Base-by-base conservation (phyloP, 805 yeast genomes). In the Hanseniaspora clermontiae region DNA sequence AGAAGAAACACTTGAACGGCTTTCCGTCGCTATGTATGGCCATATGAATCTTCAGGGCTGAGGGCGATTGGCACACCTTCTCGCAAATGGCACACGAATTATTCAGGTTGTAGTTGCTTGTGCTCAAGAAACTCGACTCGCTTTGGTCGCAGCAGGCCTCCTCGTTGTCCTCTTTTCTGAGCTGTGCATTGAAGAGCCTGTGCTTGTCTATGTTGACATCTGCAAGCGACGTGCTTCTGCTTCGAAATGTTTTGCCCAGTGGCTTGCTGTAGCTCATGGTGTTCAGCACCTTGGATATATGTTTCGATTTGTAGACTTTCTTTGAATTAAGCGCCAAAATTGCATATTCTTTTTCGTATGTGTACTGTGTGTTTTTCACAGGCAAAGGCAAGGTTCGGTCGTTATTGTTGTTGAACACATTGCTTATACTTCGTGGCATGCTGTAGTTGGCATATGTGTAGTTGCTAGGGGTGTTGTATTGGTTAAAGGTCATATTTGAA, bases 21-120 rank as follows among this genome's bases (percentile, higher is more conserved):
- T 52, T 52, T 19, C 56, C 56, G 8, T 52, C 56, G 19, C 50
- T 45, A 17, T 52, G 56, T 17, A 52, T 52, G 10, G 50, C 56
- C 46, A 45, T 45, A 20, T 52, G 56, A 15, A 52, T 52, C 31
- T 52, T 52, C 15, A 52, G 29, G 5, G 56, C 56, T 8, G 56
- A 52, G 8, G 56, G 56, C 14, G 56, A 52, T 46, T 52, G 56
- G 15, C 56, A 52, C 7, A 45, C 42, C 36, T 52, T 52, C 9
- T 52, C 42, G 17, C 56, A 52, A 29, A 38, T 32, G 7, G 20
- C 39, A 34, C 56, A 52, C 27, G 27, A 4, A 24, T 24, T 24
- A 5, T 24, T 24, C 5, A 24, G 5, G 7, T 17, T 39, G 40
- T 31, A 45, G 20, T 37, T 29, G 37, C 7, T 10, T 3, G 14